Evolutionary conservation across 176 grass and related monocot species (phyloP).

Genomic region (Hyparrhenia diplandra): DNA sequence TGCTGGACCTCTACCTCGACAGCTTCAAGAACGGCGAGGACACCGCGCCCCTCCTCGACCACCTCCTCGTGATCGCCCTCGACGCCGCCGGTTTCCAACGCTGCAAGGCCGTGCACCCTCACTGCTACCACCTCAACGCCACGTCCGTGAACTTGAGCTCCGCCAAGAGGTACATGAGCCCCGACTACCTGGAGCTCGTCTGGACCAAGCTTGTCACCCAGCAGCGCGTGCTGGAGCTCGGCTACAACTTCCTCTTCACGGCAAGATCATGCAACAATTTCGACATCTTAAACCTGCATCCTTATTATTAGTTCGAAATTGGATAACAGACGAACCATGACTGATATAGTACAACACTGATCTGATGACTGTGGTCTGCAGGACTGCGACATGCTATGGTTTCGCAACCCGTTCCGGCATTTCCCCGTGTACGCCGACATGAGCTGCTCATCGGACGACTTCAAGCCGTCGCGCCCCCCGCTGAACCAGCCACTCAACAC

Average conservation of each 20-base stretch:
- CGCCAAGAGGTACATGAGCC: conserved; percentile 30
- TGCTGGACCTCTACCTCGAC: conserved; percentile 41
- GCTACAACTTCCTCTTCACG: conserved; percentile 44
- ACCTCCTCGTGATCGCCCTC: conserved; percentile 35
- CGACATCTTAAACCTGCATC: too few relatives aligned
- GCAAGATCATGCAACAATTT: too few relatives aligned
- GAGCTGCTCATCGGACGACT: too few relatives aligned
- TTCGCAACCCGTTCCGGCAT: conserved; percentile 55
- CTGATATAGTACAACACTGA: background rate
- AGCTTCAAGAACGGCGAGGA: conserved; percentile 28
- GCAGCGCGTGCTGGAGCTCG: conserved; percentile 37
- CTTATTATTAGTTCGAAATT: background rate
- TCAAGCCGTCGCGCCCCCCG: too few relatives aligned
- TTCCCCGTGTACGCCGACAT: conserved; percentile 34
- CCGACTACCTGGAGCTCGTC: conserved; percentile 43
- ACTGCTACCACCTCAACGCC: background rate
- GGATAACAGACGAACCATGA: background rate
- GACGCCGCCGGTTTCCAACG: conserved; percentile 25
- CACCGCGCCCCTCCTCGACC: conserved; percentile 25
- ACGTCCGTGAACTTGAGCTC: background rate
- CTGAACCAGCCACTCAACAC: conserved; percentile 39
- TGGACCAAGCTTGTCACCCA: conserved; percentile 38
- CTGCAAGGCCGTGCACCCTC: conserved; percentile 19
- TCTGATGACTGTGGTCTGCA: conserved; percentile 8
- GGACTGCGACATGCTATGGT: conserved; percentile 56